Base-by-base conservation (phyloP, 805 yeast species). In the Metschnikowia vanudenii region DNA sequence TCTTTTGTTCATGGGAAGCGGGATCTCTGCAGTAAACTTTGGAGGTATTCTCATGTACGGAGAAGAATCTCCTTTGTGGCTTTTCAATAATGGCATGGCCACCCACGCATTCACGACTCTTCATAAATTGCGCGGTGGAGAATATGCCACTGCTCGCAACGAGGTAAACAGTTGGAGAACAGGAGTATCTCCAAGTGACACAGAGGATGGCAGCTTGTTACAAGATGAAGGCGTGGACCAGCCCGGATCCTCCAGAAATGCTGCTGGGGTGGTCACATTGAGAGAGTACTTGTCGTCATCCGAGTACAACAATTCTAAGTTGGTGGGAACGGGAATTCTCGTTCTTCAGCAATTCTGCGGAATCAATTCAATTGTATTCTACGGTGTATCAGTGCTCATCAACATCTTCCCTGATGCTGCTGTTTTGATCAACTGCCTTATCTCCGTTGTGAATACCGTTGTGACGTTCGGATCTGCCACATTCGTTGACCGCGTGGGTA, bases 301-400 rank as follows among this genome's bases (percentile, higher is more conserved):
- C 0, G 73, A 65, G 37, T 89, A 78, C 65, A 63, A 68, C 29
- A 78, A 78, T 43, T 82, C 94, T 4, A 72, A 83, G 39, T 57
- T 77, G 16, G 85, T 83, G 0, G 86, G 90, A 9, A 80, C 90
- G 0, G 80, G 85, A 2, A 75, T 89, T 14, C 78, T 91, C 73
- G 69, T 84, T 17, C 84, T 91, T 14, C 99, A 94, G 68, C 99
- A 94, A 64, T 80, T 92, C 47, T 82, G 89, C 56, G 99, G 99
- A 29, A 88, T 94, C 61, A 94, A 94, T 64, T 82, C 96, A 1
- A 89, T 94, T 49, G 81, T 94, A 17, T 88, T 92, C 62, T 94
- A 92, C 63, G 99, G 99, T 4, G 97, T 92, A 4, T 80, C 88
- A 12, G 86, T 92, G 1, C 71, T 94, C 42, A 73, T 83, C n/a